Evolutionary conservation across 2,329 filamentous ascomycete genomes (phyloP).

Genomic region (Epichloe elymi): DNA sequence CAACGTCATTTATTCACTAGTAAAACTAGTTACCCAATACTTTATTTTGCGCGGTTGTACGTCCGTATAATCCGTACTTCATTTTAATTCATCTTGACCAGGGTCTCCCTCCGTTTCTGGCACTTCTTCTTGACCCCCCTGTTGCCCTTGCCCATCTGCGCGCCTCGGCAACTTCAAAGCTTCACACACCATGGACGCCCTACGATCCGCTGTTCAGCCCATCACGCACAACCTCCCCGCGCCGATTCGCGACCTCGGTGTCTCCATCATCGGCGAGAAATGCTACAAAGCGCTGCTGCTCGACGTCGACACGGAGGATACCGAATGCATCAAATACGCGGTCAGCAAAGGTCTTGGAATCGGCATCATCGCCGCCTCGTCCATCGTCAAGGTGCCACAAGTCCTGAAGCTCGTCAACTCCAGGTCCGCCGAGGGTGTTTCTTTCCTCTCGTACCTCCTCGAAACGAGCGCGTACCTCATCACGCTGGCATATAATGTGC

Average conservation of each 20-base stretch:
- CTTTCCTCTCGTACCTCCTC: constrained; percentile 82
- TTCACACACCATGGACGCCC: constrained; percentile 38
- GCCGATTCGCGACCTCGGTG: constrained; percentile 60
- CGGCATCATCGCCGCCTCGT: constrained; percentile 80
- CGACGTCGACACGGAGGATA: constrained; percentile 66
- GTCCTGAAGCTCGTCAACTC: constrained; percentile 82
- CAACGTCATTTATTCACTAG: background rate
- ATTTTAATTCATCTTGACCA: no score
- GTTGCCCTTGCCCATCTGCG: background rate
- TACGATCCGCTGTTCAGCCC: constrained; percentile 50
- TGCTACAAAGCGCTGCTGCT: constrained; percentile 84
- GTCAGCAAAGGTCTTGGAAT: constrained; percentile 88
- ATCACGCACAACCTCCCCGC: constrained; percentile 60
- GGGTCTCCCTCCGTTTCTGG: no score
- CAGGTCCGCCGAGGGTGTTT: constrained; percentile 69
- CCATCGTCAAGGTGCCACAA: constrained; percentile 92
- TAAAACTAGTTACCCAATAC: no score
- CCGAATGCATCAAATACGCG: constrained; percentile 73
- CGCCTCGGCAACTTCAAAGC: background rate
- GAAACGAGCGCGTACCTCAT: constrained; percentile 84
- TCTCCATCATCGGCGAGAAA: constrained; percentile 64
- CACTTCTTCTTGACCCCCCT: background rate
- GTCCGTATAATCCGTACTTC: no score
- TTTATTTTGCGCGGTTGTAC: no score
- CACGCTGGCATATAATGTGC: constrained; percentile 80